Conservation (phyloP, 768 basidiomycete species). For the Galerina sulciceps region DNA sequence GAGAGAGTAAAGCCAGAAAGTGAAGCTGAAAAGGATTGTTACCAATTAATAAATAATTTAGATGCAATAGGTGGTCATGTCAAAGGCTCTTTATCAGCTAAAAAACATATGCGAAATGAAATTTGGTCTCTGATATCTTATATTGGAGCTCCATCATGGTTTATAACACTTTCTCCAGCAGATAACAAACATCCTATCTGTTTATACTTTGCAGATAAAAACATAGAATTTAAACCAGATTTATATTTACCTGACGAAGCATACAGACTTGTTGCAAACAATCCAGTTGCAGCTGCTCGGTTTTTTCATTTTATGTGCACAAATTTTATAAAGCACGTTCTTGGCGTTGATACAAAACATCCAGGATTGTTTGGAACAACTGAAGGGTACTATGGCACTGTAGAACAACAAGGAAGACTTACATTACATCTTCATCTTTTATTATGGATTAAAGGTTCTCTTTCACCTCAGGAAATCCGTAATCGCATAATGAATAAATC, state of each 20-base stretch:
- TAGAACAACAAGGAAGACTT: no score
- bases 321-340: no score
- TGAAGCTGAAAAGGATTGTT: slow-evolving; percentile 38
- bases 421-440: no score
- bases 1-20: slow-evolving; percentile 28
- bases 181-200: slow-evolving; percentile 36
- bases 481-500: no score
- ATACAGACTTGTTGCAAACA: neutral
- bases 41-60: slow-evolving; percentile 34
- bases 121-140: slow-evolving; percentile 32
- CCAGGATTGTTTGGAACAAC: no score
- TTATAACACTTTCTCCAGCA: slow-evolving; percentile 39
- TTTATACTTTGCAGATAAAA: slow-evolving; percentile 33
- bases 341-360: slow-evolving; percentile 21
- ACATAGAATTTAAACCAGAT: slow-evolving; percentile 23
- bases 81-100: slow-evolving; percentile 14
- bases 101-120: slow-evolving; percentile 29
- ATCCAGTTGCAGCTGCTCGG: slow-evolving; percentile 22
- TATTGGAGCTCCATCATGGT: slow-evolving; percentile 34
- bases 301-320: slow-evolving; percentile 33
- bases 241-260: neutral
- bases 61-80: slow-evolving; percentile 38
- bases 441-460: no score
- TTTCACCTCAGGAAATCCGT: no score
- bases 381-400: no score